Percentiles rank a stretch among this genome's conserved stretches.
Evolutionary conservation across 1,139 yeast genomes (phyloP).

Genomic region (Maudiozyma humilis): DNA sequence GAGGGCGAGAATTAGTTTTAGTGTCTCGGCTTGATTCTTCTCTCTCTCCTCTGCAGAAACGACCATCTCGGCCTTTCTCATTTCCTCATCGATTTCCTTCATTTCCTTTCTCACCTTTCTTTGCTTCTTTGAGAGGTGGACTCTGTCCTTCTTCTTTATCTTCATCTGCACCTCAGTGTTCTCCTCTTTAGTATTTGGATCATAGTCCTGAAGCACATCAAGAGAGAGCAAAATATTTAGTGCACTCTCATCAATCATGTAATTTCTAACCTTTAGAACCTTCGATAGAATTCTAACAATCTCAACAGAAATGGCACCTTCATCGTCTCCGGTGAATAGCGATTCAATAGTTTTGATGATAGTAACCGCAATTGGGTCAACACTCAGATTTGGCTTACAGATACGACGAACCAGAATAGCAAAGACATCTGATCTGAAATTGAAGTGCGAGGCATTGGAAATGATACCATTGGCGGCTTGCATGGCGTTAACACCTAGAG

Average conservation of each 20-base stretch:
- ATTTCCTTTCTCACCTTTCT: conserved; percentile 80
- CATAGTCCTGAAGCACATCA: conserved; percentile 71
- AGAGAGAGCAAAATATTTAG: conserved; percentile 65
- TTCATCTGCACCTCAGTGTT: conserved; percentile 42
- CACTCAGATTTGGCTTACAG: conserved; percentile 45
- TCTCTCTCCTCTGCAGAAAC: conserved; percentile 84
- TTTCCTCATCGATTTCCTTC: conserved; percentile 79
- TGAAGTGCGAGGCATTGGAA: conserved; percentile 66
- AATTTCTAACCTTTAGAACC: conserved; percentile 65
- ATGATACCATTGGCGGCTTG: conserved; percentile 71
- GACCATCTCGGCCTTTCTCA: conserved; percentile 78
- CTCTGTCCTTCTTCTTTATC: conserved; percentile 74
- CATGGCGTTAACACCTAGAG: conserved; percentile 28
- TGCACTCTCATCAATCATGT: conserved; percentile 76
- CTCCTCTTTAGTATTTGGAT: conserved; percentile 46
- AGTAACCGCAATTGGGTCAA: conserved; percentile 42
- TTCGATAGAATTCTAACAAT: conserved; percentile 58
- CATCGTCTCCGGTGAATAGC: conserved; percentile 60
- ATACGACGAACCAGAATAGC: conserved; percentile 58
- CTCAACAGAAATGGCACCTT: conserved; percentile 76
- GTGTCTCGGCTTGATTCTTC: conserved; percentile 71
- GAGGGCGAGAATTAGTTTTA: conserved; percentile 60
- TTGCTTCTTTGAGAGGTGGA: conserved; percentile 81
- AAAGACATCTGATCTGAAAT: conserved; percentile 66
- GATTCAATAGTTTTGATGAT: conserved; percentile 61